Base-by-base conservation (phyloP, 2,329 filamentous ascomycete species). In the Cercospora sesami region DNA sequence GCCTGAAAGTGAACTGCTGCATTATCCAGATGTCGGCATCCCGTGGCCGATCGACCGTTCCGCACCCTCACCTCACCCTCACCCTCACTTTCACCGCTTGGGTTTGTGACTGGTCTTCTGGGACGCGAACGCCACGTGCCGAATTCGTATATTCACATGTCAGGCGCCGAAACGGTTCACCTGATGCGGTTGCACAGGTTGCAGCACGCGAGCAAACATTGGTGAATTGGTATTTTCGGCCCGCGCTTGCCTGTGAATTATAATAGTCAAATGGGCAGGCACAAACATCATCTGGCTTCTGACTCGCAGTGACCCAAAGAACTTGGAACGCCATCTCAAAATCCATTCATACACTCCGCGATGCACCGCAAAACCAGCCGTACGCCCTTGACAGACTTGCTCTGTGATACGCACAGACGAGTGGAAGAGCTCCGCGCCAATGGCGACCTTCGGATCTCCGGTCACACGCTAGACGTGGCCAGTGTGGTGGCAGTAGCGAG, bases 391-490 rank as follows among this genome's bases (percentile, higher is more conserved):
- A 42, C 58, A 9, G 16, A 26, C 33, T 26, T 60, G 23, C 33
- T 60, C 31, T 45, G 58, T 28, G 21, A 60, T 26, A 39, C 58
- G 33, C 58, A 60, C 58, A 45, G 21, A 14, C 58, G 58, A 2
- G 58, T 45, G 8, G 31, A 60, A 5, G 31, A 60, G 33, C 33
- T 60, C 12, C 30, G 39, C 23, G 33, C 10, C n/a, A 60, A 16
- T 26, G 58, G 33, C 31, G 58, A n/a, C 14, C 31, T 60, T 2
- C 21, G 23, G n/a, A 60, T 60, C 58, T 60, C 58, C 30, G 42
- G 42, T 58, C 60, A 62, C 42, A 31, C 36, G 7, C 39, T 62
- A 14, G 60, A 62, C 23, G 60, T 62, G 39, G 60, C 60, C 14
- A 51, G 60, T 31, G 39, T 62, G 2, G 39, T 62, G 12, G 60